Percentiles rank a stretch among this genome's conserved stretches.
phyloP scores from a whole-genome alignment of 352 stramenopile genomes.

The Phytophthora litchii region DNA sequence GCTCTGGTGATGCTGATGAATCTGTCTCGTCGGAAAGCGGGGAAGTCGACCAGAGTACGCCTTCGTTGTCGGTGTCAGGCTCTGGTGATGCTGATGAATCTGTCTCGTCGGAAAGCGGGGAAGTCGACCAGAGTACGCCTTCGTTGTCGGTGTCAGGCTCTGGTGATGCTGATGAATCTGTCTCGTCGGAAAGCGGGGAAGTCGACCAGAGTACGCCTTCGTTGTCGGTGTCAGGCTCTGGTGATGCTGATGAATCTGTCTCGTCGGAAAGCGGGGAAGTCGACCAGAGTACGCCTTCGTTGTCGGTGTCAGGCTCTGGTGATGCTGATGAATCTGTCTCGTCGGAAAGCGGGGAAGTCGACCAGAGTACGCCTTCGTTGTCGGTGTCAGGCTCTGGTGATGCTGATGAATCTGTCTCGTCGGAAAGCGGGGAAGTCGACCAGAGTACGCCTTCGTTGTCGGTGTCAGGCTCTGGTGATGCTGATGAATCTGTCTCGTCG shows the following conservation, averaged over 20 bases:
- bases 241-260: background rate
- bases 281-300: background rate
- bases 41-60: background rate
- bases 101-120: background rate
- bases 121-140: no score
- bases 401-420: background rate
- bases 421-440: background rate
- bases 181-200: no score
- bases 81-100: background rate
- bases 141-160: no score
- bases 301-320: background rate
- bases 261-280: background rate
- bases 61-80: background rate
- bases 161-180: no score
- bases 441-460: no score
- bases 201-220: no score
- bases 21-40: background rate
- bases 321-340: background rate
- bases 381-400: background rate
- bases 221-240: no score
- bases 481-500: no score
- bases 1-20: background rate
- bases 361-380: background rate
- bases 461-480: no score
- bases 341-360: background rate